Evolutionary conservation across 306 rosid genomes (phyloP), one percentile per base, ranked within the genome.

Genomic region (Lupinus albus): DNA sequence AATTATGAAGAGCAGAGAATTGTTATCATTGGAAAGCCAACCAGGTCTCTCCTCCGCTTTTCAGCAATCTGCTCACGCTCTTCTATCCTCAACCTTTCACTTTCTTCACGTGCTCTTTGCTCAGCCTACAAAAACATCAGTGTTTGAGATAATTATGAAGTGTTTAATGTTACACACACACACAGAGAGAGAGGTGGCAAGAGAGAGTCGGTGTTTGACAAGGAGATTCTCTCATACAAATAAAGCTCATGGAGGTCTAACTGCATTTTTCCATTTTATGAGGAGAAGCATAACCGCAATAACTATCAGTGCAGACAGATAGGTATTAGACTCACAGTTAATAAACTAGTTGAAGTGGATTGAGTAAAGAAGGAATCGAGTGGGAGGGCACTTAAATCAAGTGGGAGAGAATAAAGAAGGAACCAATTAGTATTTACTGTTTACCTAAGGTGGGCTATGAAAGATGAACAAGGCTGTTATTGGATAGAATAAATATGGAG

Each of bases 101-200:
- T 93, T 82, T 90, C 99, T 75, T 93, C 99, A 32, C 90, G 96
- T 70, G 97, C 99, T 81, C 94, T 81, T 83, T 90, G 97, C 84
- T 93, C 99, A 53, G 99, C 99, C 99, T 93, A 69, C 2, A 21
- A 60, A 80, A 66, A 51, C 49, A 21, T 63, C 68, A 36, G 32
- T 4, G 35, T 66, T 53, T 61, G 30, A 61, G 47, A 69, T 77
- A 57, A 71, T 33, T 62, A 57, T 16, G 36, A 55, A 45, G 52
- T 51, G 39, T 53, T 13, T 61, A 45, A 72, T 18, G 42, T 11
- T 32, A 50, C 28, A 20, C 2, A 42, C 17, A 11, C 3, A 2
- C 33, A 32, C 4, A 32, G 52, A 75, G 30, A 57, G 67, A 71
- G 11, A 35, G 9, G 46, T 21, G 1, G 50, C 32, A 33, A 68